A percentile compares a stretch with the other conserved stretches of the same genome.
Evolutionary conservation across 1,139 yeast genomes (phyloP).

Genomic region (Geotrichum cucujoidarum): DNA sequence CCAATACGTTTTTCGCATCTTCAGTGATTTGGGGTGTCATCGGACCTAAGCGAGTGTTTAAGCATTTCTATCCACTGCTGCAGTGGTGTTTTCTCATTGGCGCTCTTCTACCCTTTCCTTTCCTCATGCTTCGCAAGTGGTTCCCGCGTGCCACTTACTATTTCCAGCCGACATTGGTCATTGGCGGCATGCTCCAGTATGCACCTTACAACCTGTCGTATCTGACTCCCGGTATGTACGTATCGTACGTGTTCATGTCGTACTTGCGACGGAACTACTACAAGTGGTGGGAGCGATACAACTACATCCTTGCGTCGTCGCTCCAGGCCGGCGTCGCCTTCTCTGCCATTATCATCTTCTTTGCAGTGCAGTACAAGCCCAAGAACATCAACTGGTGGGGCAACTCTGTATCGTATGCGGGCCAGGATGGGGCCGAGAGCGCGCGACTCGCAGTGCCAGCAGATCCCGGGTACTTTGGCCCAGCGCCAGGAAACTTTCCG

Average conservation of each 20-base stretch:
- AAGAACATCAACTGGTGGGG: conserved; percentile 49
- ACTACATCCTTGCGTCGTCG: conserved; percentile 44
- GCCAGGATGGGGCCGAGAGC: conserved; percentile 27
- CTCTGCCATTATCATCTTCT: conserved; percentile 49
- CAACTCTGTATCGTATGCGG: conserved; percentile 35
- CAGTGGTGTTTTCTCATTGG: conserved; percentile 38
- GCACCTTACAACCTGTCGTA: conserved; percentile 43
- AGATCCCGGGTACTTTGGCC: conserved; percentile 16
- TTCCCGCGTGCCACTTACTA: conserved; percentile 40
- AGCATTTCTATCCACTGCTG: conserved; percentile 33
- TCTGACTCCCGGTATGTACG: conserved; percentile 40
- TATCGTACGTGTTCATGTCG: conserved; percentile 41
- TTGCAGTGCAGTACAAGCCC: conserved; percentile 43
- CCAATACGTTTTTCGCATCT: conserved; percentile 27
- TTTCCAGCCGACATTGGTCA: conserved; percentile 39
- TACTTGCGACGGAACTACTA: conserved; percentile 35
- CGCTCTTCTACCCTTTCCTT: conserved; percentile 10
- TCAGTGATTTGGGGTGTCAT: conserved; percentile 54
- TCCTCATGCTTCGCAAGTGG: conserved; percentile 31
- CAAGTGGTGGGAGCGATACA: conserved; percentile 67
- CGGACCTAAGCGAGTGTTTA: conserved; percentile 45
- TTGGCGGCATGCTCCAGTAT: conserved; percentile 38
- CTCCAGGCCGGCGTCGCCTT: conserved; percentile 38
- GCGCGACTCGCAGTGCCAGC: conserved; percentile 4
- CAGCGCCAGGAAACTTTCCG: conserved; percentile 15